Evolutionary conservation across 306 rosid species (phyloP), one percentile per base, ranked within the genome.

Genomic region (Sicyos baderoa): DNA sequence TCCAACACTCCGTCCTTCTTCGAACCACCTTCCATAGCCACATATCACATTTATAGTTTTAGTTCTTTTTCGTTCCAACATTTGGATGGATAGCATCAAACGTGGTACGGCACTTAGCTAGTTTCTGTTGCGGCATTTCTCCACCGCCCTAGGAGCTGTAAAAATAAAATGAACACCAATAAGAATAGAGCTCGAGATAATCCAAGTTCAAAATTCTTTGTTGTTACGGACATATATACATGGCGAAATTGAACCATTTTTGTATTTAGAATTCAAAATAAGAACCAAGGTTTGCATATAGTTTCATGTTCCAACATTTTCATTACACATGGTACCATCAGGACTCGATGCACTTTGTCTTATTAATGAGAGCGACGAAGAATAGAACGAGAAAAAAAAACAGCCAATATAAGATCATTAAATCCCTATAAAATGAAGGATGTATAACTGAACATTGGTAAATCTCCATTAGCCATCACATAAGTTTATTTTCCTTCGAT

Each of bases 81-180:
- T 56, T 61, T 62, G 70, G 82, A 77, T 53, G 87, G 78, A 77
- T 74, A 69, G 80, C 53, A 48, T 77, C 57, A 69, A 47, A 45
- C 59, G 25, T 29, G 69, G 53, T 23, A 53, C 40, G 50, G 55
- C 22, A 71, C 40, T 14, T 58, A 65, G 77, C 82, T 87, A 89
- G 79, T 76, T 90, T 77, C 86, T 81, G 82, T 77, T 86, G 77
- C 78, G 79, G 70, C 83, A 75, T 82, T 86, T 90, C 69, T 85
- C 95, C 79, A 87, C 81, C 67, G 88, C 91, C 83, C 91, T 81
- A 53, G 96, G 96, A 76, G 96, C 95, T 87, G 91, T 76, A 55
- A 47, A 79, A 54, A 16, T 58, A 47, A 68, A 67, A 11, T 51
- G 15, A 67, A 32, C 45, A n/a, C n/a, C n/a, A 45, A 22, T 42